Percentiles rank a stretch among this genome's conserved stretches.
Conservation (phyloP, 2,329 filamentous ascomycete genomes). For the Lasiodiplodia citricola region DNA sequence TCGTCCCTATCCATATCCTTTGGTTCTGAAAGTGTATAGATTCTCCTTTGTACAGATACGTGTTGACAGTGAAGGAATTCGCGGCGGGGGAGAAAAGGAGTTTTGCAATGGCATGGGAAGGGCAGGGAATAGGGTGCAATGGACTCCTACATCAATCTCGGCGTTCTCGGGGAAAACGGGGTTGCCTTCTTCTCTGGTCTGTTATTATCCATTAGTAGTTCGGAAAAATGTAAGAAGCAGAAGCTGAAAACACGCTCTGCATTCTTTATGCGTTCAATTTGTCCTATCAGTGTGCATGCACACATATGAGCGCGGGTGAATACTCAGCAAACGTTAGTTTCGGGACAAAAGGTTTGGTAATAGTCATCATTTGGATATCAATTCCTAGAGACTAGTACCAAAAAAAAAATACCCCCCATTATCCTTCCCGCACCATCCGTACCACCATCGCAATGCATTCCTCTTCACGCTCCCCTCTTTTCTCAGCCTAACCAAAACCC, state of each 20-base stretch:
- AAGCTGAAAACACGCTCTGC: not conserved
- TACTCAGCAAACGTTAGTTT: not conserved
- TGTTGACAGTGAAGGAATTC: not conserved
- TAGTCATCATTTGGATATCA: not conserved
- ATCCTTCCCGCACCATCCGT: not conserved
- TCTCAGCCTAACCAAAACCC: not conserved
- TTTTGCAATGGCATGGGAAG: not conserved
- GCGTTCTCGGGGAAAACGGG: not conserved
- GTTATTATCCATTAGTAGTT: not conserved
- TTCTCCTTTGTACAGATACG: not conserved
- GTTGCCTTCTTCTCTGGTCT: not conserved
- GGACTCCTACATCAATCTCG: not conserved
- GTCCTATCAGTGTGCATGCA: not conserved
- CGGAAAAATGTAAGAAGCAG: not conserved
- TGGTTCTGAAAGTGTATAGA: not conserved
- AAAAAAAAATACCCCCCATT: not conserved
- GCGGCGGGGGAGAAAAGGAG: not conserved
- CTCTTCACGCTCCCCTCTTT: not conserved
- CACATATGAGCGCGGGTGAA: not conserved
- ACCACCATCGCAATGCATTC: not conserved
- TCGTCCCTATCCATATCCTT: not conserved
- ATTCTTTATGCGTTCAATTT: not conserved
- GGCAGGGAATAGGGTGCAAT: not conserved
- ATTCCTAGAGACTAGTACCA: not conserved
- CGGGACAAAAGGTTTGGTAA: not conserved